These are phyloP conservation scores for Termitomyces sp. DNA, from an alignment of 768 basidiomycete genomes.

Conservation along the genomic window DNA sequence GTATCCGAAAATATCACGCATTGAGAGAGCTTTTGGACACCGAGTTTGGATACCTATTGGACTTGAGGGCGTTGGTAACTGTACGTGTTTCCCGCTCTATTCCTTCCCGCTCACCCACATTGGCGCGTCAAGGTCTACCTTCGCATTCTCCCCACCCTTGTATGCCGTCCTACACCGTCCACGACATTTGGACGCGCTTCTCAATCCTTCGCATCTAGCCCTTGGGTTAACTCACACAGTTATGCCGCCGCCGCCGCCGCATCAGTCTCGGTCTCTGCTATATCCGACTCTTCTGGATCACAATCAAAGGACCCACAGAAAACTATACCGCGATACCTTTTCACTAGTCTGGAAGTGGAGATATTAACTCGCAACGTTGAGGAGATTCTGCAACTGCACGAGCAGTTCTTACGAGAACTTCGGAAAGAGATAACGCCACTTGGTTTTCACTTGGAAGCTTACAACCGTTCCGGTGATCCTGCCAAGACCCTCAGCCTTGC, in stretches of 20 bases:
- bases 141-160: constrained; percentile 49
- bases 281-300: constrained; percentile 21
- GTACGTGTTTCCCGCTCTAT: constrained; percentile 36
- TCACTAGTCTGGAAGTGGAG: constrained; percentile 56
- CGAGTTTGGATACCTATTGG: constrained; percentile 78
- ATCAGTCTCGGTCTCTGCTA: constrained; percentile 20
- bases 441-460: constrained; percentile 40
- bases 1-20: constrained; percentile 60
- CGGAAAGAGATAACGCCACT: constrained; percentile 44
- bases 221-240: constrained; percentile 42
- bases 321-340: constrained; percentile 41
- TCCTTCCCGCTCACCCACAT: background rate
- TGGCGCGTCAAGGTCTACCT: constrained; percentile 55
- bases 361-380: constrained; percentile 63
- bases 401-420: constrained; percentile 59
- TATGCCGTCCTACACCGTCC: constrained; percentile 34
- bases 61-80: constrained; percentile 72
- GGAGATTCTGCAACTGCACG: constrained; percentile 66
- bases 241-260: constrained; percentile 28
- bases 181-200: constrained; percentile 37
- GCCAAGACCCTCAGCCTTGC: constrained; percentile 15
- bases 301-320: constrained; percentile 25
- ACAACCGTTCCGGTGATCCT: constrained; percentile 13
- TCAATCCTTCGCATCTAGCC: constrained; percentile 39
- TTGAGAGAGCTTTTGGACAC: constrained; percentile 83